Conservation (phyloP, 108 stramenopile genomes). For the Cyclotella choctawhatcheeana region DNA sequence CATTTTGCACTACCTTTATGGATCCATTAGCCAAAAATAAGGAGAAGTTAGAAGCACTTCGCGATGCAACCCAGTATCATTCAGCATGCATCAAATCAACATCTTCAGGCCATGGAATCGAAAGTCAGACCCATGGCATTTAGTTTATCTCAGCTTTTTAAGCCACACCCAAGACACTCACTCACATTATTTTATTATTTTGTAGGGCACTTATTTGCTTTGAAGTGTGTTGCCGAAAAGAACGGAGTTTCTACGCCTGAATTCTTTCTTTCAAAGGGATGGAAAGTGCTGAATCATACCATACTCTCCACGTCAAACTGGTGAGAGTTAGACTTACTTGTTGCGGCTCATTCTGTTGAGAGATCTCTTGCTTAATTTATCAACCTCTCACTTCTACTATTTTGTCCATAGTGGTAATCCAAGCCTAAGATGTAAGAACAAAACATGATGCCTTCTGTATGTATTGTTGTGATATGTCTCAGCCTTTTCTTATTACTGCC, state of each 20-base stretch:
- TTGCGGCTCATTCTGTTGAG: too few species aligned
- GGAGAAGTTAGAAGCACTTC: conserved; percentile 68
- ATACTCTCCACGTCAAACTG: conserved; percentile 86
- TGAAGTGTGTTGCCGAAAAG: conserved; percentile 84
- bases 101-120: conserved; percentile 75
- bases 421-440: conserved; percentile 50
- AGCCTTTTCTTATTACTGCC: neutral
- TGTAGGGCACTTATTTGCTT: conserved; percentile 73
- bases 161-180: too few species aligned
- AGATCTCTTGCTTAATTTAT: too few species aligned
- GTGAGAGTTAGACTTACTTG: too few species aligned
- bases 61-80: conserved; percentile 67
- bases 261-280: conserved; percentile 74
- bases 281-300: conserved; percentile 79
- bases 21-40: conserved; percentile 37
- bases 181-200: conserved; percentile 15
- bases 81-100: conserved; percentile 68
- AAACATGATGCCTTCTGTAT: neutral
- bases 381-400: too few species aligned
- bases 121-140: too few species aligned
- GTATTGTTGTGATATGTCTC: neutral
- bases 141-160: too few species aligned
- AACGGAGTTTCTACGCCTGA: conserved; percentile 61
- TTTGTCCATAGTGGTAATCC: conserved; percentile 94
- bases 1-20: conserved; percentile 64